Evolutionary conservation across 805 yeast species (phyloP).

Genomic region (Saturnispora halmiae): DNA sequence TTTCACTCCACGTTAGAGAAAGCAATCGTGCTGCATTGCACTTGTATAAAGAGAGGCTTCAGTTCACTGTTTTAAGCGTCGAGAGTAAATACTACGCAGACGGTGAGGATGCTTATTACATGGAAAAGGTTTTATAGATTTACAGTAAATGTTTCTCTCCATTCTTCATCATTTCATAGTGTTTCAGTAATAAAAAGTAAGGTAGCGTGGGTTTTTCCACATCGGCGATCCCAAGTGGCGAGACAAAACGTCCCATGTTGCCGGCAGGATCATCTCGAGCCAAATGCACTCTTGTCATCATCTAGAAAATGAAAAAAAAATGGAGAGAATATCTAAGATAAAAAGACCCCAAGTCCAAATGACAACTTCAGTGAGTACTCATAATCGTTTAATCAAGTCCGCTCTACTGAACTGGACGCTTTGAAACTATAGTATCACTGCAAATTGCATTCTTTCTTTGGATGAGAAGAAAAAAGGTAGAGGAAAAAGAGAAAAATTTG

Average conservation of each 20-base stretch:
- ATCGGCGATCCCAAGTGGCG: constrained; percentile 49
- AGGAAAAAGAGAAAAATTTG: background rate
- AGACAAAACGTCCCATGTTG: constrained; percentile 24
- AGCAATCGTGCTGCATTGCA: constrained; percentile 92
- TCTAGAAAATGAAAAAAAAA: constrained; percentile 18
- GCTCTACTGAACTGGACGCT: too few relatives aligned
- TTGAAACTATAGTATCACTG: too few relatives aligned
- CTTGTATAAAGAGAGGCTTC: constrained; percentile 75
- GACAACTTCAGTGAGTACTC: too few relatives aligned
- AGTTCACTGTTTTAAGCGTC: constrained; percentile 72
- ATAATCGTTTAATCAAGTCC: too few relatives aligned
- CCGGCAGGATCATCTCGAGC: constrained; percentile 71
- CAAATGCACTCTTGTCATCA: constrained; percentile 99
- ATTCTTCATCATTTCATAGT: constrained; percentile 8
- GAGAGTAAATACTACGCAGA: constrained; percentile 91
- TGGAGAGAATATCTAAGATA: background rate
- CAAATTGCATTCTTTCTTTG: too few relatives aligned
- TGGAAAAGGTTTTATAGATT: constrained; percentile 64
- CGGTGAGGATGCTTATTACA: constrained; percentile 95
- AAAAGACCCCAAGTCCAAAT: background rate
- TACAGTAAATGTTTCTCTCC: constrained; percentile 41
- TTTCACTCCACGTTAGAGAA: constrained; percentile 86
- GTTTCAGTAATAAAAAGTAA: constrained; percentile 21
- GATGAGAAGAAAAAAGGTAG: background rate
- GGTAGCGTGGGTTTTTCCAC: constrained; percentile 99